Percentiles rank a stretch among this genome's conserved stretches.
Evolutionary conservation across 2,329 filamentous ascomycete species (phyloP).

Genomic region (Hypomyces perniciosus): DNA sequence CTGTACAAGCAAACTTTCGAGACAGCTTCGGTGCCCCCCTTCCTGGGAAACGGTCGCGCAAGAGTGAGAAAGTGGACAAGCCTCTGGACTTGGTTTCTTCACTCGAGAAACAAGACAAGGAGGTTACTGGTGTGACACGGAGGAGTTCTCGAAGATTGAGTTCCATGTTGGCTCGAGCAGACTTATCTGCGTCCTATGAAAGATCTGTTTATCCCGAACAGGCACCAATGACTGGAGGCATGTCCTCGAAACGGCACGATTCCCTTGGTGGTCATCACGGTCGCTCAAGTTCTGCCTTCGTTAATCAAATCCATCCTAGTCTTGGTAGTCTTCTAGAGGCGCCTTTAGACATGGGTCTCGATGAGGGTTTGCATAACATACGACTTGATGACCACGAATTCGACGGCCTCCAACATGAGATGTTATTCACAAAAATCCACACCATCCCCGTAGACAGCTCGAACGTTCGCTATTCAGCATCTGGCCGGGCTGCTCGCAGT

Average conservation of each 20-base stretch:
- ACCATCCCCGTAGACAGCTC: conserved; percentile 57
- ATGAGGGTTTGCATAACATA: conserved; percentile 68
- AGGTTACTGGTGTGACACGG: conserved; percentile 45
- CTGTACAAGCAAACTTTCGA: conserved; percentile 61
- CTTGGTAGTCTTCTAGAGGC: conserved; percentile 61
- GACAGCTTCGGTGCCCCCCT: conserved; percentile 68
- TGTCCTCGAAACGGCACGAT: conserved; percentile 56
- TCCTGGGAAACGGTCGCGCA: conserved; percentile 47
- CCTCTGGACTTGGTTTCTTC: conserved; percentile 60
- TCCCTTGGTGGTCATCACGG: conserved; percentile 52
- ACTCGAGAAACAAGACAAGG: conserved; percentile 61
- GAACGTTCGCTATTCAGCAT: conserved; percentile 55
- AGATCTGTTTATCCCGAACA: conserved; percentile 72
- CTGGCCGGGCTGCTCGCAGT: conserved; percentile 44
- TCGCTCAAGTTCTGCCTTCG: conserved; percentile 37
- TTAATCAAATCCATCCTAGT: conserved; percentile 42
- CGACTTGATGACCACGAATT: conserved; percentile 66
- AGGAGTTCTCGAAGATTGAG: conserved; percentile 74
- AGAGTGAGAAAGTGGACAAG: conserved; percentile 46
- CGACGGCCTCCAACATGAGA: conserved; percentile 64
- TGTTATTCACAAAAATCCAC: conserved; percentile 66
- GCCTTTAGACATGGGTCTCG: conserved; percentile 62
- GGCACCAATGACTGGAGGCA: conserved; percentile 34
- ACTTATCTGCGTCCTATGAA: conserved; percentile 80
- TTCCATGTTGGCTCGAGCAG: conserved; percentile 80